Base-by-base conservation (phyloP, 148 eudicot species). In the Cornus kousa region DNA sequence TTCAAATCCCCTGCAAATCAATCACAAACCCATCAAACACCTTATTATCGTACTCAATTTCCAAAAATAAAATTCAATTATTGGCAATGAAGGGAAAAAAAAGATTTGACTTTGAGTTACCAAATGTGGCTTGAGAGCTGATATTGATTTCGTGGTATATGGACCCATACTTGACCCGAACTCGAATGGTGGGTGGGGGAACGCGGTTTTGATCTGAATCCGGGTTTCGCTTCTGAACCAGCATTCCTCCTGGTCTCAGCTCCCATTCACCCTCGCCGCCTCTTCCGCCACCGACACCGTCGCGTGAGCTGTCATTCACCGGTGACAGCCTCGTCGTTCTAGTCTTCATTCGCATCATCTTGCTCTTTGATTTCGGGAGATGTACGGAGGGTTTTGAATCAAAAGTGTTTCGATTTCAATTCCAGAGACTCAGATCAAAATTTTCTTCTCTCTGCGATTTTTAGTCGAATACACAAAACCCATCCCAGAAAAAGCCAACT, bases 271-370 rank as follows among this genome's bases (percentile, higher is more conserved):
- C 85, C 39, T 78, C 80, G 0, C 73, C 89, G 37, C 37, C 37
- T 35, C 37, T 35, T 5, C 83, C 85, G 10, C 32, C 82, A 12
- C 80, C 77, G 16, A 72, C 83, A 28, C 67, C 71, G 37, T 67
- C 81, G 65, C 53, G 87, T 7, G 71, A 46, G 46, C 80, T 67
- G 74, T 67, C 83, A 50, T 48, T 79, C 74, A n/a, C 19, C 5
- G 83, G 85, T 11, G 92, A 83, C 76, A 84, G 71, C 71, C 75
- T 88, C 6, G 89, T 78, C 39, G 86, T 70, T 70, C 73, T 88
- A 75, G 87, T 92, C 89, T 88, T 90, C 97, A 91, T 88, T 60
- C 89, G 85, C 97, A 94, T 91, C 98, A 94, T 94, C 84, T 73
- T 85, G 57, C 6, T 7, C 50, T 13, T 13, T 35, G 67, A 9